phyloP scores from a whole-genome alignment of 1,139 yeast species.

The Scheffersomyces titani region DNA sequence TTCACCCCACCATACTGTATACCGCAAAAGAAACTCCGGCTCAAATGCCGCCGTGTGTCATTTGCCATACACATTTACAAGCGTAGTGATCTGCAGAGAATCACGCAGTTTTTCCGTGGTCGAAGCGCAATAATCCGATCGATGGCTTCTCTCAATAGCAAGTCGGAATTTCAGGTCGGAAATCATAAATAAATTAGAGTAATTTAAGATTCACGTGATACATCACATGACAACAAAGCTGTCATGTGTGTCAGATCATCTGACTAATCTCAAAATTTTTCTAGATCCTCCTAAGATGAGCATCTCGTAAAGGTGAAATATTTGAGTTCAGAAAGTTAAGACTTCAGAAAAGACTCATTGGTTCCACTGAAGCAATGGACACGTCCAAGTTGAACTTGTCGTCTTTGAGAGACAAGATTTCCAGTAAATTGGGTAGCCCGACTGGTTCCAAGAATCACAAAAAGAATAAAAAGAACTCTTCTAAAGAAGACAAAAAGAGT shows the following conservation, averaged over 20 bases:
- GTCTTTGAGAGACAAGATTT: conserved; percentile 59
- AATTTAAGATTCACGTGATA: conserved; percentile 2
- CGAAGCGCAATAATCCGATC: not conserved
- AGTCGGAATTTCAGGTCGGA: not conserved
- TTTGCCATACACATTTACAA: not conserved
- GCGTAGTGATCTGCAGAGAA: not conserved
- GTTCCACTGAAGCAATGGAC: conserved; percentile 25
- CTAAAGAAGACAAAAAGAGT: conserved; percentile 20
- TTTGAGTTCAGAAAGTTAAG: not conserved
- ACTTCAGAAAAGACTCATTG: conserved; percentile 6
- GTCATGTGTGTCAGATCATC: not conserved
- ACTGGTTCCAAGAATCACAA: conserved; percentile 12
- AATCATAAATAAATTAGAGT: not conserved
- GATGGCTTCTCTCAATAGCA: too few species aligned
- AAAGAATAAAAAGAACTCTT: conserved; percentile 18
- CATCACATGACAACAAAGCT: not conserved
- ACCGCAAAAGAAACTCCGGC: not conserved
- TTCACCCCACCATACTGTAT: too few species aligned
- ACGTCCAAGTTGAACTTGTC: conserved; percentile 43
- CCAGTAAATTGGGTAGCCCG: conserved; percentile 37
- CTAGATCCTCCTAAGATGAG: not conserved
- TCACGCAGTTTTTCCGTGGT: not conserved
- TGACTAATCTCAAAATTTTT: not conserved
- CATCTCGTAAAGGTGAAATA: not conserved
- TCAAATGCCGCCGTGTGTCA: not conserved